Evolutionary conservation across 2,329 filamentous ascomycete genomes (phyloP).

Genomic region (Ceratocystis papillata): DNA sequence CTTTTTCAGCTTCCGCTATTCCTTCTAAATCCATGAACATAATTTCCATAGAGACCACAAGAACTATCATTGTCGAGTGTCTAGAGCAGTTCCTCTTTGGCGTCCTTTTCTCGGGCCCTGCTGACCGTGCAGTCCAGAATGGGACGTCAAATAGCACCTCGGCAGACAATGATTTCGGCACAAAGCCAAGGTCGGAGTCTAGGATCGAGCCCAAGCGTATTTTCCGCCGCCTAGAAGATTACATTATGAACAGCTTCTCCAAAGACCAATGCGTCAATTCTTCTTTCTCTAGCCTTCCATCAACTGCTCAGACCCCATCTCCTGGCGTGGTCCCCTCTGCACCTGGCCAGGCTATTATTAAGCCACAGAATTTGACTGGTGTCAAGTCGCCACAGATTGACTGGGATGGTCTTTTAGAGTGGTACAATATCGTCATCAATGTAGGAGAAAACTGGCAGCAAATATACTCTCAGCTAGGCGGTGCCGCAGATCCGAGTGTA

Average conservation of each 20-base stretch:
- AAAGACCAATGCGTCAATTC: slow-evolving; percentile 62
- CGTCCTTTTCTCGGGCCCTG: neutral
- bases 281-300: slow-evolving; percentile 45
- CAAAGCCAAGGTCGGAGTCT: neutral
- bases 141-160: neutral
- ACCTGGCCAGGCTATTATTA: neutral
- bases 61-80: slow-evolving; percentile 8
- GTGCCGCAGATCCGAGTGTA: slow-evolving; percentile 19
- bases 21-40: neutral
- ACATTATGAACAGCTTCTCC: slow-evolving; percentile 57
- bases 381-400: slow-evolving; percentile 59
- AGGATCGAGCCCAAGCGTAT: slow-evolving; percentile 34
- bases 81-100: slow-evolving; percentile 10
- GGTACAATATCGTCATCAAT: slow-evolving; percentile 61
- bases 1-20: neutral
- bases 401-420: slow-evolving; percentile 59
- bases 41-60: slow-evolving; percentile 3
- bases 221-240: slow-evolving; percentile 69
- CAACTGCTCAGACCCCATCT: neutral
- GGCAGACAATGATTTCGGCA: neutral
- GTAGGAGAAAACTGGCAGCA: slow-evolving; percentile 57
- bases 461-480: slow-evolving; percentile 35
- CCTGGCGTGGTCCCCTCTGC: neutral
- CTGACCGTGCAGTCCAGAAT: neutral
- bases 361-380: slow-evolving; percentile 32